These are phyloP conservation scores for Periconia sp. DNA, from an alignment of 2,329 filamentous ascomycete species.

Conservation along the genomic window DNA sequence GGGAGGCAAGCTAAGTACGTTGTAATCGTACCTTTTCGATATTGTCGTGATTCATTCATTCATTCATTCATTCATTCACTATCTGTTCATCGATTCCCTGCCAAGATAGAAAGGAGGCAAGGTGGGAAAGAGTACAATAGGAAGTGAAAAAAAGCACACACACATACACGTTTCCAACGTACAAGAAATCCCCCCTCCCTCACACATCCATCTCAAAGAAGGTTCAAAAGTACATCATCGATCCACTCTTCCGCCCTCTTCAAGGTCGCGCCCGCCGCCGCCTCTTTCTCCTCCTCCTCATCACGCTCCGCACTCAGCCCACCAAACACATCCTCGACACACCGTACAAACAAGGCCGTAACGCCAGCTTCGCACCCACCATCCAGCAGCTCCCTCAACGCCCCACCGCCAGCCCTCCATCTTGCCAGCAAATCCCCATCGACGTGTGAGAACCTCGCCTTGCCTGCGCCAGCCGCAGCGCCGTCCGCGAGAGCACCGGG, in stretches of 20 bases:
- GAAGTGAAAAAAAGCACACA: too few species aligned
- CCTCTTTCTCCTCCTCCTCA: constrained; percentile 12
- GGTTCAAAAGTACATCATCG: constrained; percentile 22
- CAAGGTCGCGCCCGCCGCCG: constrained; percentile 16
- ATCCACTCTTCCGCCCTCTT: constrained; percentile 22
- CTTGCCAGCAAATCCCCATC: constrained; percentile 46
- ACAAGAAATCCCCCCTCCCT: too few species aligned
- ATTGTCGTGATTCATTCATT: too few species aligned
- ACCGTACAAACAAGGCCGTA: constrained; percentile 14
- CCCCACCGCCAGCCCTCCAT: constrained; percentile 22
- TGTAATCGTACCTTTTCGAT: too few species aligned
- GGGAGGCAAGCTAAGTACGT: too few species aligned
- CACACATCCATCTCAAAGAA: constrained; percentile 16
- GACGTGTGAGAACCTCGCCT: constrained; percentile 37
- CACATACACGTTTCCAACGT: too few species aligned
- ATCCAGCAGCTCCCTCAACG: constrained; percentile 15
- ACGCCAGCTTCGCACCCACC: constrained; percentile 23
- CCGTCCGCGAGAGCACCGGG: constrained; percentile 21
- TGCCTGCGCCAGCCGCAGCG: neutral
- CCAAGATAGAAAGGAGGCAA: too few species aligned
- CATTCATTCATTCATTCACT: too few species aligned
- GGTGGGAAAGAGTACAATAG: too few species aligned
- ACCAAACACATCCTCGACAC: neutral
- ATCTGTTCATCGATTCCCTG: too few species aligned
- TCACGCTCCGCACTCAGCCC: constrained; percentile 13